Conservation (phyloP, 768 basidiomycete species). For the Rhodosporidiobolus odoratus region DNA sequence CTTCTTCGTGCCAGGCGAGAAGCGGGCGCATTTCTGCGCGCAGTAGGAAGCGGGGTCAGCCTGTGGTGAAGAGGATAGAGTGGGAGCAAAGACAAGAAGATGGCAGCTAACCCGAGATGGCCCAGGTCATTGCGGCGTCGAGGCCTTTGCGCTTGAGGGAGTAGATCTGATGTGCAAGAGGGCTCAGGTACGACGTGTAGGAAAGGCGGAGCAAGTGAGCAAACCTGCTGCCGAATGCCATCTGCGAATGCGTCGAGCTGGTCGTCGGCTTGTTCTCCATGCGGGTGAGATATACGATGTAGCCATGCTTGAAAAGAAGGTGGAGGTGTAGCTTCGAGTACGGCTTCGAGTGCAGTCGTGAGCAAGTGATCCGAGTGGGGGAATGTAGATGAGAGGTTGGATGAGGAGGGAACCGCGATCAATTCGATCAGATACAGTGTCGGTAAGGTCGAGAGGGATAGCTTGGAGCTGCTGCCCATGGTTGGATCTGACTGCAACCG, state of each 20-base stretch:
- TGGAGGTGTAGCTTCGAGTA: neutral
- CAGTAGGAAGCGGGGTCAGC: neutral
- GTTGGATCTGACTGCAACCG: too few species aligned
- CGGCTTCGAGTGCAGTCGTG: too few species aligned
- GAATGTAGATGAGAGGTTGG: too few species aligned
- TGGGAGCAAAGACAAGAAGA: neutral
- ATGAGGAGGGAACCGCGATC: too few species aligned
- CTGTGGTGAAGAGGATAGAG: neutral
- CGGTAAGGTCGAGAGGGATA: too few species aligned
- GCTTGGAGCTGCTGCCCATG: too few species aligned
- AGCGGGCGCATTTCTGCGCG: slow-evolving; percentile 9
- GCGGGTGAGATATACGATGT: too few species aligned
- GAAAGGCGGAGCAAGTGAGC: neutral
- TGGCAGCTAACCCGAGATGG: neutral
- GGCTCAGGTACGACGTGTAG: neutral
- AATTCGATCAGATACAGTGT: too few species aligned
- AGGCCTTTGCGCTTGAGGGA: neutral
- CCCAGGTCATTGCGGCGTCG: slow-evolving; percentile 13
- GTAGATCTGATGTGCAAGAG: neutral
- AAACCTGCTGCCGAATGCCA: neutral
- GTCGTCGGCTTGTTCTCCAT: too few species aligned
- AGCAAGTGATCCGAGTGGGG: too few species aligned
- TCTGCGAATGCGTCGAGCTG: neutral
- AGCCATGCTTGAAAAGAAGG: neutral
- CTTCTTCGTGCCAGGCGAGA: slow-evolving; percentile 16